phyloP scores from a whole-genome alignment of 192 early-diverging fungal species.

The Backusella tuberculispora region DNA sequence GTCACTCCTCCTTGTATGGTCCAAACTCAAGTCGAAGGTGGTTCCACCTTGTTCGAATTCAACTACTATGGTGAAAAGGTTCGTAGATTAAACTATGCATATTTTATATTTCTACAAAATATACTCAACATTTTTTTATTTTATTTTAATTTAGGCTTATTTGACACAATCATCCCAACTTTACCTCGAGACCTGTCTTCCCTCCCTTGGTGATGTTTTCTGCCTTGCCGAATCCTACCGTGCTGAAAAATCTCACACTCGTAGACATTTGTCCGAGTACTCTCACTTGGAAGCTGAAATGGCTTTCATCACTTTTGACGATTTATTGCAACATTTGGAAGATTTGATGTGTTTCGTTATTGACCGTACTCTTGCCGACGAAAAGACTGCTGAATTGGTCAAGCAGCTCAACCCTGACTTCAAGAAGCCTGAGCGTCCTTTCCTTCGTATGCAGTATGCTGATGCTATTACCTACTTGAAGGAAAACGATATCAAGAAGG shows the following conservation, averaged over 20 bases:
- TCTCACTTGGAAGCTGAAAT: conserved; percentile 98
- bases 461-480: conserved; percentile 97
- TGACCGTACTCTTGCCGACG: conserved; percentile 77
- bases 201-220: conserved; percentile 95
- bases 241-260: conserved; percentile 96
- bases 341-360: conserved; percentile 83
- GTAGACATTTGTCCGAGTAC: conserved; percentile 95
- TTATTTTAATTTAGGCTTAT: conserved; percentile 73
- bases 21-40: conserved; percentile 99
- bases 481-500: conserved; percentile 87
- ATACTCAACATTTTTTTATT: too few species aligned
- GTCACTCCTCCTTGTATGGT: conserved; percentile 99
- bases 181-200: conserved; percentile 95
- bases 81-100: neutral
- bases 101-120: neutral
- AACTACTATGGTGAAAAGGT: conserved; percentile 94
- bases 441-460: conserved; percentile 93
- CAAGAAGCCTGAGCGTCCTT: conserved; percentile 80
- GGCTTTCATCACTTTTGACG: conserved; percentile 92
- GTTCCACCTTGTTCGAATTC: conserved; percentile 91
- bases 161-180: conserved; percentile 99
- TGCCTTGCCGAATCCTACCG: conserved; percentile 96
- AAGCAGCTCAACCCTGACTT: conserved; percentile 93
- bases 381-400: conserved; percentile 73
- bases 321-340: conserved; percentile 86